phyloP scores from a whole-genome alignment of 495 filamentous ascomycete species.

The Aspergillus ellipticus region DNA sequence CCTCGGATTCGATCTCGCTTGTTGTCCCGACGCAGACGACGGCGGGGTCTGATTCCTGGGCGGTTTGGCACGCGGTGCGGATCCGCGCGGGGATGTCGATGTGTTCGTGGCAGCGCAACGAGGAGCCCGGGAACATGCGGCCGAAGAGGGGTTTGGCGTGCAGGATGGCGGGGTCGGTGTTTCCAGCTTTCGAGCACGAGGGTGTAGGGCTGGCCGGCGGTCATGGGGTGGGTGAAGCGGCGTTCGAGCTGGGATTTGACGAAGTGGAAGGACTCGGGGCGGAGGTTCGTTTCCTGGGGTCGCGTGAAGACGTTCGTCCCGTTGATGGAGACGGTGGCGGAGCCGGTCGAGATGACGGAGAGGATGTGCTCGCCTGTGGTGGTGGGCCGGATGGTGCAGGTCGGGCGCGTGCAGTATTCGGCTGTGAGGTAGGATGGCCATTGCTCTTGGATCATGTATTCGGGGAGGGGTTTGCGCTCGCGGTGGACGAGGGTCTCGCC shows the following conservation, averaged over 20 bases:
- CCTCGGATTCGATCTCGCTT: background rate
- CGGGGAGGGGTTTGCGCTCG: background rate
- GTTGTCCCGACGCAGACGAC: background rate
- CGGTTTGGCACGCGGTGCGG: background rate
- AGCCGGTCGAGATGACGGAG: slow-evolving; percentile 2
- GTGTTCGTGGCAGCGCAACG: slow-evolving; percentile 2
- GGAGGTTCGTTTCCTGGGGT: slow-evolving; percentile 1
- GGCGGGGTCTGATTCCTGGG: background rate
- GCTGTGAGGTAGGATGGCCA: background rate
- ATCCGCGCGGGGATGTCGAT: background rate
- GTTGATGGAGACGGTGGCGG: slow-evolving; percentile 1
- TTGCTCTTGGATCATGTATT: slow-evolving; percentile 1
- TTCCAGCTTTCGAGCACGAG: background rate
- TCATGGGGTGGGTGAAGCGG: slow-evolving; percentile 2
- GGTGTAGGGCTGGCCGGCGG: background rate
- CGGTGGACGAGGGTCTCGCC: background rate
- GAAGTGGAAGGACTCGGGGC: slow-evolving; percentile 7
- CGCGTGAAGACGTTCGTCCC: background rate
- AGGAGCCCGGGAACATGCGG: background rate
- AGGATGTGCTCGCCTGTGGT: background rate
- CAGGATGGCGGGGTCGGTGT: background rate
- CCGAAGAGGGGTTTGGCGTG: background rate
- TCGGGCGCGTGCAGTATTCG: background rate
- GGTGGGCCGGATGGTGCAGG: background rate
- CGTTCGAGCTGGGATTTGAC: slow-evolving; percentile 1